Conservation (phyloP, 352 stramenopile species). For the Pythium vanterpoolii region DNA sequence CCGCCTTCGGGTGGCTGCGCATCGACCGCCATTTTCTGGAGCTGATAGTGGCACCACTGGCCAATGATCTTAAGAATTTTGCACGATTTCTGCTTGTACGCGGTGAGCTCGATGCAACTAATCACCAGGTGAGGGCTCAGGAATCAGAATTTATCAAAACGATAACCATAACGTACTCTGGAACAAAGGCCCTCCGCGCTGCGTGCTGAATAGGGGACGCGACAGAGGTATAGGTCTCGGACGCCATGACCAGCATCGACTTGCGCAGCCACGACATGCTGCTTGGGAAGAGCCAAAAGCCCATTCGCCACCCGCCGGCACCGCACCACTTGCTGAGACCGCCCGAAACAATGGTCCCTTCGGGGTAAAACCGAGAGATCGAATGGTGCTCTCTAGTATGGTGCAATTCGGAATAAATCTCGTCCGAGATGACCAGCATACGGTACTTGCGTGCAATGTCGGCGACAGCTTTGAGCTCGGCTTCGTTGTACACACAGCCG, state of each 20-base stretch:
- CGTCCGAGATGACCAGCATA: slow-evolving; percentile 87
- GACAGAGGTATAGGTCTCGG: slow-evolving; percentile 86
- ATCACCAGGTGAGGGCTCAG: neutral
- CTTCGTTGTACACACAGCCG: slow-evolving; percentile 73
- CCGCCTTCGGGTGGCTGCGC: slow-evolving; percentile 71
- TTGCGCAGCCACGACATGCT: slow-evolving; percentile 78
- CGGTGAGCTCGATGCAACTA: slow-evolving; percentile 70
- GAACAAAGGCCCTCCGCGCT: slow-evolving; percentile 72
- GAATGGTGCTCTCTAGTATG: slow-evolving; percentile 71
- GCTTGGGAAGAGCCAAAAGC: slow-evolving; percentile 83
- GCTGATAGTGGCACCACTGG: slow-evolving; percentile 77
- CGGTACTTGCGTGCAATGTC: slow-evolving; percentile 79
- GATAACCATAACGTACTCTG: slow-evolving; percentile 38
- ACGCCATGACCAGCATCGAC: slow-evolving; percentile 88
- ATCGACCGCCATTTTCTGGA: slow-evolving; percentile 83
- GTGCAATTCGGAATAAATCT: slow-evolving; percentile 87
- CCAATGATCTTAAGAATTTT: slow-evolving; percentile 82
- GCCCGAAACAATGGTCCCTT: slow-evolving; percentile 86
- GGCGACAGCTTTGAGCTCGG: slow-evolving; percentile 71
- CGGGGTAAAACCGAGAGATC: slow-evolving; percentile 83
- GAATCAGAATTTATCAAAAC: neutral
- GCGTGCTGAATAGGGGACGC: slow-evolving; percentile 85
- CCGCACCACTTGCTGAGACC: slow-evolving; percentile 88
- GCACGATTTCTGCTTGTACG: slow-evolving; percentile 82
- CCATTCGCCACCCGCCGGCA: slow-evolving; percentile 84